Evolutionary conservation across 768 basidiomycete genomes (phyloP).

Genomic region (Leccinum boreale): DNA sequence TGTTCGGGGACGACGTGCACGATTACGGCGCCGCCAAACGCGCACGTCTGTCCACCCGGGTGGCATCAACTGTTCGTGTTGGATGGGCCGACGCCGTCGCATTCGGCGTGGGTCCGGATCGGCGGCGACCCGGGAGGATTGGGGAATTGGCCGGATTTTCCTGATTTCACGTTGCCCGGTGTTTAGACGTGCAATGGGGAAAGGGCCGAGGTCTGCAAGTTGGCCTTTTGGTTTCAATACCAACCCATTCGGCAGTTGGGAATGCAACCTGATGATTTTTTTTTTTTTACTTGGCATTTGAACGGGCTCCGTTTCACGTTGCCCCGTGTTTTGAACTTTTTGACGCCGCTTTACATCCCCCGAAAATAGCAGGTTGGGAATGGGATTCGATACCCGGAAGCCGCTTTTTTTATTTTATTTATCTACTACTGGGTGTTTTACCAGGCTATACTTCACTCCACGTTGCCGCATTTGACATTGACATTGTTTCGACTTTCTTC

Average conservation of each 20-base stretch:
- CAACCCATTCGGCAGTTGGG: no score
- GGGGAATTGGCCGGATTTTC: constrained; percentile 66
- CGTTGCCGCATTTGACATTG: no score
- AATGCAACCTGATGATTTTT: neutral
- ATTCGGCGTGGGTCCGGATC: constrained; percentile 72
- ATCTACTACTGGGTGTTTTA: neutral
- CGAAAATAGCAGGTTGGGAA: neutral
- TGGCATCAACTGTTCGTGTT: no score
- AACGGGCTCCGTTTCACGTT: constrained; percentile 54
- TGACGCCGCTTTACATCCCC: neutral
- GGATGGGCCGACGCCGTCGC: constrained; percentile 76
- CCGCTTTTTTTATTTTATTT: neutral
- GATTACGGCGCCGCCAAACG: no score
- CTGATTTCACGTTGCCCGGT: constrained; percentile 68
- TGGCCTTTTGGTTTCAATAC: no score
- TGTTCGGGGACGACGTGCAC: no score
- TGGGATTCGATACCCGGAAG: neutral
- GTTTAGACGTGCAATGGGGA: constrained; percentile 28
- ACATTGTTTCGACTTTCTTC: no score
- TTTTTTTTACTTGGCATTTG: no score
- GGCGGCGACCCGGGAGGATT: constrained; percentile 66
- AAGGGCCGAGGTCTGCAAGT: no score
- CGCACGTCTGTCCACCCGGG: no score
- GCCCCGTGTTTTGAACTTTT: neutral
- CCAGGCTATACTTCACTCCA: constrained; percentile 38